A percentile compares a stretch with the other conserved stretches of the same genome.
These are phyloP conservation scores for Hypoxylon sp. DNA, from an alignment of 2,329 filamentous ascomycete species.

Conservation along the genomic window DNA sequence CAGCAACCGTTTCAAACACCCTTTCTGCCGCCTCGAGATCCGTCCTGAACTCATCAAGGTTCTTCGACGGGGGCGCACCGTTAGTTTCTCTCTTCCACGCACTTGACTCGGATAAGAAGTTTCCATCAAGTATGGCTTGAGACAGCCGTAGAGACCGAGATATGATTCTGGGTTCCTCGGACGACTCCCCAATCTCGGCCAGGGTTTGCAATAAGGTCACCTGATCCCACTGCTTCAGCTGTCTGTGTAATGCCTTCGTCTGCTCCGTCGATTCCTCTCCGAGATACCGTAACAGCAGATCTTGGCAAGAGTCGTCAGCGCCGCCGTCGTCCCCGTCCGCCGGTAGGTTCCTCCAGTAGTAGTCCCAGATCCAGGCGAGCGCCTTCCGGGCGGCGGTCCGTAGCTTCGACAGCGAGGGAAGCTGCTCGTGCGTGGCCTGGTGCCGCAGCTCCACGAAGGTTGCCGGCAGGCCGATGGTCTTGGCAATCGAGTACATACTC, in stretches of 20 bases:
- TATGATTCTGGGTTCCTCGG: slow-evolving; percentile 59
- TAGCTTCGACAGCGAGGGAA: slow-evolving; percentile 80
- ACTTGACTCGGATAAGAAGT: slow-evolving; percentile 20
- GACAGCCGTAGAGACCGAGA: slow-evolving; percentile 60
- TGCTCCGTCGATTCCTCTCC: slow-evolving; percentile 44
- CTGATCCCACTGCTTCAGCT: slow-evolving; percentile 54
- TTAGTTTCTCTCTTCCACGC: neutral
- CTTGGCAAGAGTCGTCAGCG: slow-evolving; percentile 46
- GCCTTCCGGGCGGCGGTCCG: slow-evolving; percentile 76
- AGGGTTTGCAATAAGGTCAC: slow-evolving; percentile 54
- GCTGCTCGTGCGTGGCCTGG: slow-evolving; percentile 88
- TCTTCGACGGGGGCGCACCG: slow-evolving; percentile 16
- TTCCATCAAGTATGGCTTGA: slow-evolving; percentile 54
- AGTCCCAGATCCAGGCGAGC: slow-evolving; percentile 87
- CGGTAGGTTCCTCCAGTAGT: slow-evolving; percentile 78
- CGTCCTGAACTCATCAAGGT: slow-evolving; percentile 43
- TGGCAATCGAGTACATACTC: slow-evolving; percentile 79
- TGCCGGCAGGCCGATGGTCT: slow-evolving; percentile 75
- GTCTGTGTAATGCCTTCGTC: slow-evolving; percentile 43
- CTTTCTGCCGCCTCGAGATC: slow-evolving; percentile 45
- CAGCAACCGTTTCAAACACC: slow-evolving; percentile 38
- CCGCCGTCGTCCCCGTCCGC: slow-evolving; percentile 17
- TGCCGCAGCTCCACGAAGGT: slow-evolving; percentile 91
- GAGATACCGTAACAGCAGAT: slow-evolving; percentile 56
- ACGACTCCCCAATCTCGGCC: slow-evolving; percentile 54